phyloP scores from a whole-genome alignment of 345 rosid species.

The Ceriops zippeliana region DNA sequence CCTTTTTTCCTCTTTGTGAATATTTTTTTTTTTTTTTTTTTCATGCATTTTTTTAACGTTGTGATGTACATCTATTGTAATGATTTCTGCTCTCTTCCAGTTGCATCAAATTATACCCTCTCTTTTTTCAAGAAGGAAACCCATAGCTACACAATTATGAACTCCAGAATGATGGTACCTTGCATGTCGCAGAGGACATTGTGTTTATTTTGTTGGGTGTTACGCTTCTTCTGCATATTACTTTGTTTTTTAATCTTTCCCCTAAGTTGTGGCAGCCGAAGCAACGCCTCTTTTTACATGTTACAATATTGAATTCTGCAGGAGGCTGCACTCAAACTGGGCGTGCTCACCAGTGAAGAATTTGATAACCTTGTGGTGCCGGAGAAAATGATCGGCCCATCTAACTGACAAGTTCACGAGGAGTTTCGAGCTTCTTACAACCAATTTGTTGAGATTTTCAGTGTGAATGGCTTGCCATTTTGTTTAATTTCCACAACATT shows the following conservation, averaged over 20 bases:
- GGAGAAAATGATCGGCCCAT: constrained; percentile 91
- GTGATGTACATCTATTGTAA: neutral
- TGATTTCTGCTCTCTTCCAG: neutral
- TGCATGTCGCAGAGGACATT: neutral
- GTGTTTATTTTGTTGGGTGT: neutral
- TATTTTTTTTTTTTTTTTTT: neutral
- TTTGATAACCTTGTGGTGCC: constrained; percentile 91
- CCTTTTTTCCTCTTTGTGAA: neutral
- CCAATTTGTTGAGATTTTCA: neutral
- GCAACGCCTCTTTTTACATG: neutral
- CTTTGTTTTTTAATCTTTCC: neutral
- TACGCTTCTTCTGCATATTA: neutral
- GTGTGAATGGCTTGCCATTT: neutral
- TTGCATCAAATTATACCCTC: neutral
- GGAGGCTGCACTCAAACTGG: constrained; percentile 82
- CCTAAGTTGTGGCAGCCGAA: constrained; percentile 1
- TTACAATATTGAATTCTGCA: constrained; percentile 23
- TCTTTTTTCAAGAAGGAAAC: neutral
- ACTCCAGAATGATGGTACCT: neutral
- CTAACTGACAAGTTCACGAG: constrained; percentile 34
- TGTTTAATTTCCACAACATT: neutral
- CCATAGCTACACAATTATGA: neutral
- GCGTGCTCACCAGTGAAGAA: constrained; percentile 75
- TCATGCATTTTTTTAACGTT: neutral
- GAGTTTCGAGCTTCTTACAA: neutral